Base-by-base conservation (phyloP, 768 basidiomycete genomes). In the Russula sp. region DNA sequence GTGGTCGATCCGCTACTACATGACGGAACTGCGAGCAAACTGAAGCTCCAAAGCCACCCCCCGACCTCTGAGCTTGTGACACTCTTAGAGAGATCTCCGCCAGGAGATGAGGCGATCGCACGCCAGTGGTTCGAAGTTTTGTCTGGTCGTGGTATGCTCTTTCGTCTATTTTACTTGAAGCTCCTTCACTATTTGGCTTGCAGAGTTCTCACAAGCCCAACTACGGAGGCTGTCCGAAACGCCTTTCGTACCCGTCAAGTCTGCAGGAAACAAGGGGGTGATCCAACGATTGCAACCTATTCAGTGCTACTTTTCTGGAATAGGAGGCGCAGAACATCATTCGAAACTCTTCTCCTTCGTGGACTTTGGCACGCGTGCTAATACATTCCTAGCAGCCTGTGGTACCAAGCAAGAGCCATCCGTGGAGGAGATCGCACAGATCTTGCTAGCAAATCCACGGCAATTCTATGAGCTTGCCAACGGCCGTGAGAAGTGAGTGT, bases 401-500 rank as follows among this genome's bases (percentile, higher is more conserved):
- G 96, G 97, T 11, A 91, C 94, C 18, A 88, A 86, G 70, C 85
- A 82, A 48, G 91, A 94, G 70, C 95, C 96, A 4, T 92, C 84
- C 50, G 83, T 94, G 5, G 86, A 91, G 61, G 93, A 94, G 73
- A 80, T 94, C 48, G 86, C 85, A 0, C 79, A 80, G 57, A 87
- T 85, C 57, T 73, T 94, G 48, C 73, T 95, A 22, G 78, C 78
- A 2, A 79, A 92, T 71, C 89, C 93, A 13, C 77, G 76, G 39
- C 77, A 79, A 59, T 93, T 96, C 71, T 89, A 88, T 64, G 75
- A 84, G 27, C 75, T 90, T 11, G 82, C 90, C 2, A 86, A 84
- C 16, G 87, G 90, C 0, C 79, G 83, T 11, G 81, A 82, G 40
- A 82, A 82, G 91, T 94, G 70, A 66, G 84, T 69, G 1, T 51